phyloP scores from a whole-genome alignment of 805 yeast species.

The Ogataea zsoltii region DNA sequence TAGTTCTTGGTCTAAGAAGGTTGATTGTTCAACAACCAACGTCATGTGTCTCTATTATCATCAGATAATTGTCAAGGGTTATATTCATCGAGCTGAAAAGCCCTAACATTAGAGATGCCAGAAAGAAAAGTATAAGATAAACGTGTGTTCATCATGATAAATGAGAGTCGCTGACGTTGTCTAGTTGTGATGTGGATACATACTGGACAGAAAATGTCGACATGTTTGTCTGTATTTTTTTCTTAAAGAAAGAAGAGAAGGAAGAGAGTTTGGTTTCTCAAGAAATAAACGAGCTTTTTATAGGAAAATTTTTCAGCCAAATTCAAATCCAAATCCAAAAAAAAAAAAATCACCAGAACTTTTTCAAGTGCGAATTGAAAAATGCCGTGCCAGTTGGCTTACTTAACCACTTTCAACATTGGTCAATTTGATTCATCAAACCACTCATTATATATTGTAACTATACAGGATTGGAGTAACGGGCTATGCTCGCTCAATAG shows the following conservation, averaged over 20 bases:
- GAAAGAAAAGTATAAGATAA: slow-evolving; percentile 54
- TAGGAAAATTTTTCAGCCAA: slow-evolving; percentile 7
- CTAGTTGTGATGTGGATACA: not conserved
- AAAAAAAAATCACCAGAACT: not conserved
- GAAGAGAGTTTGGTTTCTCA: not conserved
- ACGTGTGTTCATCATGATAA: slow-evolving; percentile 27
- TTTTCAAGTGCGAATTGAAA: too few relatives aligned
- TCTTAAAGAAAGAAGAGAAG: not conserved
- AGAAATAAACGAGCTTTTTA: not conserved
- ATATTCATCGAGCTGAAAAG: slow-evolving; percentile 77
- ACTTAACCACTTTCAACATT: too few relatives aligned
- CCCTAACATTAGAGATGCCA: slow-evolving; percentile 94
- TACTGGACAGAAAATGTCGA: not conserved
- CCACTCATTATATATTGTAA: too few relatives aligned
- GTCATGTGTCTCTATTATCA: slow-evolving; percentile 14
- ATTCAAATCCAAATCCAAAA: too few relatives aligned
- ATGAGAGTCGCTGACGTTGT: not conserved
- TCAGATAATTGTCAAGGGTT: slow-evolving; percentile 72
- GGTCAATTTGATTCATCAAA: too few relatives aligned
- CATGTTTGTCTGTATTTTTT: not conserved
- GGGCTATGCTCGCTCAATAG: too few relatives aligned
- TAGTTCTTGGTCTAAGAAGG: not conserved
- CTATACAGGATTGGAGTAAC: too few relatives aligned
- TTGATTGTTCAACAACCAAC: not conserved
- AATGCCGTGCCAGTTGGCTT: too few relatives aligned